Evolutionary conservation across 306 rosid species (phyloP).

Genomic region (Inga leiocalycina): DNA sequence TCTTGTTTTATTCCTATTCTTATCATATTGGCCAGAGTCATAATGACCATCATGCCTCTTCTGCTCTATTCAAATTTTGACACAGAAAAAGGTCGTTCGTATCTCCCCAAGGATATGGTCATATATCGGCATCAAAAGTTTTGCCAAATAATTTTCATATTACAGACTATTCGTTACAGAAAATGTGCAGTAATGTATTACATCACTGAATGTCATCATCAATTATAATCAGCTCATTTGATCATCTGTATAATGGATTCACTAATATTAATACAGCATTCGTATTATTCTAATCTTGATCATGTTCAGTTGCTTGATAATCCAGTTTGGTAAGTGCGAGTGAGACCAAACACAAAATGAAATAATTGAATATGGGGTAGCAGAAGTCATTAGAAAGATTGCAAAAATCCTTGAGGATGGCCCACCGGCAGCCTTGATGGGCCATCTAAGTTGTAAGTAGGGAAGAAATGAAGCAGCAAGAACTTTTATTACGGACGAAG

Average conservation of each 20-base stretch:
- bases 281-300: neutral
- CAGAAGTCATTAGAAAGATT: slow-evolving; percentile 12
- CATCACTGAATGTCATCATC: neutral
- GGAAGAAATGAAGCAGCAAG: slow-evolving; percentile 25
- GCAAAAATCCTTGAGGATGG: slow-evolving; percentile 40
- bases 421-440: slow-evolving; percentile 15
- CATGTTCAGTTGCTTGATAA: neutral
- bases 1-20: neutral
- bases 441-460: neutral
- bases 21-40: neutral
- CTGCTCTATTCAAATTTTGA: neutral
- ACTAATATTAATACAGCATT: neutral
- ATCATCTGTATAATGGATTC: neutral
- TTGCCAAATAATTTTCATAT: neutral
- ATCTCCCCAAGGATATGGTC: neutral
- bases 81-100: neutral
- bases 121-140: neutral
- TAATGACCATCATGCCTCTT: neutral
- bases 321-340: neutral
- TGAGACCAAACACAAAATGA: neutral
- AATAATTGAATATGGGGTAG: slow-evolving; percentile 25
- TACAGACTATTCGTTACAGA: neutral
- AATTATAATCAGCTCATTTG: neutral
- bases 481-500: neutral
- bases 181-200: neutral